These are phyloP conservation scores for Populus hybrid DNA, from an alignment of 441 rosid species.

Conservation along the genomic window DNA sequence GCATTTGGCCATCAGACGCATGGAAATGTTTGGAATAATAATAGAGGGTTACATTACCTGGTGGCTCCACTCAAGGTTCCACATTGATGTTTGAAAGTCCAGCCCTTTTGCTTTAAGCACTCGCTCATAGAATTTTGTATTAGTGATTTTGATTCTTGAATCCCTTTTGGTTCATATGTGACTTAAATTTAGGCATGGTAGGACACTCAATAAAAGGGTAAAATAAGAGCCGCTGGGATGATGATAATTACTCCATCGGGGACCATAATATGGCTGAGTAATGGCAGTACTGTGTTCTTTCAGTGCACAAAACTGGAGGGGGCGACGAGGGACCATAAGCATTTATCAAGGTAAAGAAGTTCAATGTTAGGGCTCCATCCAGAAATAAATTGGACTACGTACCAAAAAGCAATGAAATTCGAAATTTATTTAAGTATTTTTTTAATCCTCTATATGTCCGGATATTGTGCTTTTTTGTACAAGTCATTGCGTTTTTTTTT, in stretches of 20 bases:
- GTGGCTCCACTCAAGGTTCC: background rate
- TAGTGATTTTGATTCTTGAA: background rate
- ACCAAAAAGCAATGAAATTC: too few relatives aligned
- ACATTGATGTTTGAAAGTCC: background rate
- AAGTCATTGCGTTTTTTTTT: background rate
- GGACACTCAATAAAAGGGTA: background rate
- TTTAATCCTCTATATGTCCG: too few relatives aligned
- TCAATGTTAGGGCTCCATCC: background rate
- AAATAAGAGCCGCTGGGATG: background rate
- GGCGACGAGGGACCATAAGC: background rate
- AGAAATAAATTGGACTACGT: background rate
- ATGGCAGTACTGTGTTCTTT: background rate
- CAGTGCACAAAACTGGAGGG: background rate
- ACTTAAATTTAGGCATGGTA: background rate
- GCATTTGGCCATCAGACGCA: background rate
- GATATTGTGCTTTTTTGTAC: background rate
- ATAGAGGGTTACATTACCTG: background rate
- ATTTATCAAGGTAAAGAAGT: background rate
- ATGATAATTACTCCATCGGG: background rate
- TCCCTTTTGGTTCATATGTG: conserved; percentile 3
- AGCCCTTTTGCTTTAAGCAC: background rate
- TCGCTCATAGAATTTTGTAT: background rate
- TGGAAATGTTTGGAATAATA: background rate
- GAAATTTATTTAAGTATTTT: background rate
- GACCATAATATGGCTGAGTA: background rate